Percentiles rank a stretch among this genome's conserved stretches.
These are phyloP conservation scores for Leccinum variabile DNA, from an alignment of 1,284 basidiomycete species.

Conservation along the genomic window DNA sequence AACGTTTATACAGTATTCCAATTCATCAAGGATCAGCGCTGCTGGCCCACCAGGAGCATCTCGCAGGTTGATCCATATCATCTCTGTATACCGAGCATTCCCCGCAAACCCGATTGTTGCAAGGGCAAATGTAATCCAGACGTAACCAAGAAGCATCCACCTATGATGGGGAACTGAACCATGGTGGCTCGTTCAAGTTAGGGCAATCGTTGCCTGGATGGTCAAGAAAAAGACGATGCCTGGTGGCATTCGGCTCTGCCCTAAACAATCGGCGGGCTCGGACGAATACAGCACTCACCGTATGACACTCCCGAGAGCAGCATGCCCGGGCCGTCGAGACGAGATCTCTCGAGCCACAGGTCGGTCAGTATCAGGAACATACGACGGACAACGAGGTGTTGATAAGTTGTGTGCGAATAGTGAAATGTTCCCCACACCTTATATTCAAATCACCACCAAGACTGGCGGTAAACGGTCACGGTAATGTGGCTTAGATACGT, in stretches of 20 bases:
- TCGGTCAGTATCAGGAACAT: too few relatives aligned
- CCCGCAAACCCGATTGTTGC: slow-evolving; percentile 33
- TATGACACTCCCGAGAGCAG: slow-evolving; percentile 17
- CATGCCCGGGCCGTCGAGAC: slow-evolving; percentile 21
- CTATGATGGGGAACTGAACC: neutral
- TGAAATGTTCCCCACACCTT: too few relatives aligned
- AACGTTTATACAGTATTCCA: slow-evolving; percentile 28
- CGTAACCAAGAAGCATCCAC: slow-evolving; percentile 20
- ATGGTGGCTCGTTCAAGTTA: neutral
- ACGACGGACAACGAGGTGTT: too few relatives aligned
- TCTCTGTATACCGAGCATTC: slow-evolving; percentile 34
- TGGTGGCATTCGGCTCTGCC: neutral
- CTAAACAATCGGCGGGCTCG: neutral
- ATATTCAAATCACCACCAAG: too few relatives aligned
- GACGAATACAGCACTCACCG: neutral
- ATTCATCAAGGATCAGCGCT: slow-evolving; percentile 16
- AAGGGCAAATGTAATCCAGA: slow-evolving; percentile 33
- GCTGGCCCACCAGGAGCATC: slow-evolving; percentile 24
- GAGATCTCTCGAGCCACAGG: too few relatives aligned
- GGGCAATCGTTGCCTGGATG: neutral
- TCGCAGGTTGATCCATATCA: slow-evolving; percentile 37
- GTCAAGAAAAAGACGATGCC: slow-evolving; percentile 19
- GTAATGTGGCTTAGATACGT: too few relatives aligned
- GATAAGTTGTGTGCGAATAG: too few relatives aligned
- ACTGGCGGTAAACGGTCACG: too few relatives aligned